phyloP scores from a whole-genome alignment of 2,329 filamentous ascomycete genomes.

The Cyphellophora attinorum region DNA sequence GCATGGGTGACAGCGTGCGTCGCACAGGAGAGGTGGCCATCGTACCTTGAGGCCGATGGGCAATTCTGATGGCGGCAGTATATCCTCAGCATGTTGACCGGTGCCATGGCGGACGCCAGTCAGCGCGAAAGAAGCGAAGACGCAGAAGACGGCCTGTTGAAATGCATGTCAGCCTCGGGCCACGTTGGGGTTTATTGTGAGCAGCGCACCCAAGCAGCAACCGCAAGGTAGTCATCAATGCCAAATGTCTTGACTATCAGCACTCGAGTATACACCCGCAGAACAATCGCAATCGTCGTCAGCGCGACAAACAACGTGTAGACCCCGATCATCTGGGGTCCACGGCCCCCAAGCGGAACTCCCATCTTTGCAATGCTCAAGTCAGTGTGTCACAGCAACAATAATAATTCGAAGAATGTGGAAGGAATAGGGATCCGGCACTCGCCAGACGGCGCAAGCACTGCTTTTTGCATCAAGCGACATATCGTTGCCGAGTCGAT shows the following conservation, averaged over 20 bases:
- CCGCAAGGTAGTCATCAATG: slow-evolving; percentile 24
- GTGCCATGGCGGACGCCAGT: slow-evolving; percentile 23
- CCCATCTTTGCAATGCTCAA: too few relatives aligned
- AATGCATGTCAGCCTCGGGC: too few relatives aligned
- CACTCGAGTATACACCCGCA: slow-evolving; percentile 21
- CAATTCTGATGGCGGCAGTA: slow-evolving; percentile 13
- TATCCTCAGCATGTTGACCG: slow-evolving; percentile 22
- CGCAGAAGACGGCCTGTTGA: slow-evolving; percentile 22
- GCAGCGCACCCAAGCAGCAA: slow-evolving; percentile 21
- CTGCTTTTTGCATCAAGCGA: too few relatives aligned
- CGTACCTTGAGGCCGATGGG: not conserved
- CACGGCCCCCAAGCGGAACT: not conserved
- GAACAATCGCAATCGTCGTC: not conserved
- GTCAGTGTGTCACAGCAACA: too few relatives aligned
- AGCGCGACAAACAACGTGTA: not conserved
- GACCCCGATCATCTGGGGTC: not conserved
- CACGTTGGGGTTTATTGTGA: too few relatives aligned
- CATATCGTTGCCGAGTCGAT: too few relatives aligned
- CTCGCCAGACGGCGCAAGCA: too few relatives aligned
- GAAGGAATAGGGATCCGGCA: too few relatives aligned
- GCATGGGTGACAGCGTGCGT: not conserved
- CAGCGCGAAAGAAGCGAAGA: slow-evolving; percentile 24
- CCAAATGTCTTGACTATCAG: slow-evolving; percentile 24
- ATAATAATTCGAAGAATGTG: too few relatives aligned
- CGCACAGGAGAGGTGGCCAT: too few relatives aligned